phyloP scores from a whole-genome alignment of 2,329 filamentous ascomycete species.

The Setomelanomma holmii region DNA sequence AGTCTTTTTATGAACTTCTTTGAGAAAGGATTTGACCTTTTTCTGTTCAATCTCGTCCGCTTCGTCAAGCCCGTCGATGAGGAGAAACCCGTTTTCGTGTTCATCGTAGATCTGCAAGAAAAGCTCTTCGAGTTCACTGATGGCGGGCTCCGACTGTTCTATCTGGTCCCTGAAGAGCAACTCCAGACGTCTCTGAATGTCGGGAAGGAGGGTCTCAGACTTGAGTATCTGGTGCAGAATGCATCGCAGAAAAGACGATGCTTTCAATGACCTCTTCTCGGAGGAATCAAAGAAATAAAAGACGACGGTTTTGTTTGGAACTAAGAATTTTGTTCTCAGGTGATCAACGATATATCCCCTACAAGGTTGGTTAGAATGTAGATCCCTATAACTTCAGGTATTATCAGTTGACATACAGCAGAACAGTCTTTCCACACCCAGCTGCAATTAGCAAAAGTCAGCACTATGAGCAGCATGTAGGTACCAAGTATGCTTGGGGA shows the following conservation, averaged over 20 bases:
- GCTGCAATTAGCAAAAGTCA: slow-evolving; percentile 18
- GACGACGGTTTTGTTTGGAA: slow-evolving; percentile 14
- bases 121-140: slow-evolving; percentile 16
- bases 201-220: slow-evolving; percentile 14
- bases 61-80: slow-evolving; percentile 31
- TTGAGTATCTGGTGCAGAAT: slow-evolving; percentile 18
- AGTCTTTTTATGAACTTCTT: slow-evolving; percentile 16
- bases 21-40: slow-evolving; percentile 24
- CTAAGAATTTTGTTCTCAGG: slow-evolving; percentile 10
- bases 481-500: slow-evolving; percentile 7
- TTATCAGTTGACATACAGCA: slow-evolving; percentile 12
- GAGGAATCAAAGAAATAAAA: slow-evolving; percentile 25
- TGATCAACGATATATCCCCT: slow-evolving; percentile 19
- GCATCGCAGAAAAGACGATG: slow-evolving; percentile 19
- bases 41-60: slow-evolving; percentile 14
- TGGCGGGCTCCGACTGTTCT: slow-evolving; percentile 15
- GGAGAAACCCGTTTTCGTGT: slow-evolving; percentile 18
- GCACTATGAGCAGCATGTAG: slow-evolving; percentile 4
- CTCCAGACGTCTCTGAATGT: slow-evolving; percentile 17
- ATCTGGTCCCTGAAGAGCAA: slow-evolving; percentile 17
- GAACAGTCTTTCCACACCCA: slow-evolving; percentile 24
- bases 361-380: neutral
- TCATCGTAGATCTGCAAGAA: slow-evolving; percentile 13
- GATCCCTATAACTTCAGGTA: neutral
- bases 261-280: slow-evolving; percentile 18